Conservation (phyloP, 2,329 filamentous ascomycete genomes). For the Leptographium radiaticola region DNA sequence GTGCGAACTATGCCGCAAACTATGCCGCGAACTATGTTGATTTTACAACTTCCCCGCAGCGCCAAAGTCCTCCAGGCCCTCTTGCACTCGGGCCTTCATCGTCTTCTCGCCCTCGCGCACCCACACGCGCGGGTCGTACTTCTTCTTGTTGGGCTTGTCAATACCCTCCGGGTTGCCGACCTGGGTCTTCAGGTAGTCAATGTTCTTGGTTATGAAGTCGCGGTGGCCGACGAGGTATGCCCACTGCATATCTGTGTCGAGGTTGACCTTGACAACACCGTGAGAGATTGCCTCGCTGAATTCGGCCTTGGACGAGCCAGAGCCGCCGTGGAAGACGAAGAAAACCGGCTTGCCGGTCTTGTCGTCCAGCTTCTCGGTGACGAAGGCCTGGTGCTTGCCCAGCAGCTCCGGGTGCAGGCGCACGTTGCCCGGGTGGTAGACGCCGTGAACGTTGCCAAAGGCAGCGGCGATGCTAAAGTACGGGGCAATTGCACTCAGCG, state of each 20-base stretch:
- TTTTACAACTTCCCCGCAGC: conserved; percentile 59
- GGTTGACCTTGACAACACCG: conserved; percentile 98
- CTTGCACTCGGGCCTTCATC: conserved; percentile 70
- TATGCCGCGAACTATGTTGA: neutral
- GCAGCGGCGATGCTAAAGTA: conserved; percentile 98
- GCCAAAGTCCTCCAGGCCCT: conserved; percentile 88
- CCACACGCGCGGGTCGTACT: conserved; percentile 78
- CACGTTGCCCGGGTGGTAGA: conserved; percentile 72
- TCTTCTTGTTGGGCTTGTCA: conserved; percentile 99
- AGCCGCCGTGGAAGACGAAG: conserved; percentile 99
- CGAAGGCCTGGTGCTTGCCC: conserved; percentile 87
- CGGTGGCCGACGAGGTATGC: conserved; percentile 87
- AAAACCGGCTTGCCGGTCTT: conserved; percentile 84
- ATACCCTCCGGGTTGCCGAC: conserved; percentile 87
- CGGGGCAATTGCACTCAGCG: conserved; percentile 71
- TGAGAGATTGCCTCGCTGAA: conserved; percentile 78
- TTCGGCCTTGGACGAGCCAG: conserved; percentile 81
- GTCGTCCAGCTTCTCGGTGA: conserved; percentile 64
- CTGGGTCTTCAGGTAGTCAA: conserved; percentile 77
- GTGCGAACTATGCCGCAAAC: neutral
- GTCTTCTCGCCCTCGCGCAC: conserved; percentile 79
- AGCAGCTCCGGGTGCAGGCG: conserved; percentile 93
- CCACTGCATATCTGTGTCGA: conserved; percentile 96
- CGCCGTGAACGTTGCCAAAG: conserved; percentile 98
- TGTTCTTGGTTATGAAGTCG: conserved; percentile 88